Evolutionary conservation across 192 early-diverging fungal species (phyloP).

Genomic region (Oehlia diaphana): DNA sequence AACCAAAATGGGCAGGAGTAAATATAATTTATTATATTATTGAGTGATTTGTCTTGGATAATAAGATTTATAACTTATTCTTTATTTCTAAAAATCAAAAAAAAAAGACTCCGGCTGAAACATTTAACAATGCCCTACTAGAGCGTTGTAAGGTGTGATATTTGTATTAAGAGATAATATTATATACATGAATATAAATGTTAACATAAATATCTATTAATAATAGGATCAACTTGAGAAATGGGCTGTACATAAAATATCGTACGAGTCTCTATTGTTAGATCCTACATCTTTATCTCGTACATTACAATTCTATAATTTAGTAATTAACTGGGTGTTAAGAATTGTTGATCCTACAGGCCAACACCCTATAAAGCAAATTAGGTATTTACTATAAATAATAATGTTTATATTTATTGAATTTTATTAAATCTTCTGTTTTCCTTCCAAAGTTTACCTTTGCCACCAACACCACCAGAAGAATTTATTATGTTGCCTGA

Average conservation of each 20-base stretch:
- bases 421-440: not conserved
- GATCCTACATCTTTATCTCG: slow-evolving; percentile 69
- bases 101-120: not conserved
- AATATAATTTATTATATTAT: slow-evolving; percentile 23
- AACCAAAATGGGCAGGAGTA: slow-evolving; percentile 39
- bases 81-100: not conserved
- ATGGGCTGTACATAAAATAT: slow-evolving; percentile 64
- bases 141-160: not conserved
- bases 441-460: slow-evolving; percentile 41
- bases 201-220: not conserved
- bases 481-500: slow-evolving; percentile 84
- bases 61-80: not conserved
- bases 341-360: slow-evolving; percentile 64
- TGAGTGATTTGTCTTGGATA: not conserved
- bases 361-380: slow-evolving; percentile 44
- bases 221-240: slow-evolving; percentile 66
- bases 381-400: slow-evolving; percentile 8
- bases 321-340: slow-evolving; percentile 89
- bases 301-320: slow-evolving; percentile 77
- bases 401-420: too few relatives aligned
- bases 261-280: slow-evolving; percentile 75
- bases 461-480: slow-evolving; percentile 56
- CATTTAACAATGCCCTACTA: not conserved
- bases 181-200: not conserved
- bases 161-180: not conserved